These are phyloP conservation scores for Vitis hybrid DNA, from an alignment of 177 flowering plant species.

Conservation along the genomic window DNA sequence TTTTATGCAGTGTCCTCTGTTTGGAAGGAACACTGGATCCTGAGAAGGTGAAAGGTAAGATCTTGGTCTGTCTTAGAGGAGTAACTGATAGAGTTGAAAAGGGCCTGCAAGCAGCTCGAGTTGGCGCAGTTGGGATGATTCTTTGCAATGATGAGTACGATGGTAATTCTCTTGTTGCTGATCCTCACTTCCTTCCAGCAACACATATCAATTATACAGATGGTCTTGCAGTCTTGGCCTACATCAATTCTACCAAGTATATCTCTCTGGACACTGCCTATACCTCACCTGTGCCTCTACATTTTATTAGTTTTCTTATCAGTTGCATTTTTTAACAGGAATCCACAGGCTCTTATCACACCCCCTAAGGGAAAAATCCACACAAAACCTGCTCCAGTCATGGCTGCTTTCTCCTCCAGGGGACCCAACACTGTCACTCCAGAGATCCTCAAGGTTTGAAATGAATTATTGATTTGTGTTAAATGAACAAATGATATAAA, in stretches of 20 bases:
- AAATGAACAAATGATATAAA: too few species aligned
- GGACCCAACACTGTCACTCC: conserved; percentile 72
- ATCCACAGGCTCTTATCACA: conserved; percentile 36
- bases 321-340: conserved; percentile 18
- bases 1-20: conserved; percentile 44
- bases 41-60: conserved; percentile 60
- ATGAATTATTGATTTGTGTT: background rate
- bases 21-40: conserved; percentile 39
- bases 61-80: conserved; percentile 62
- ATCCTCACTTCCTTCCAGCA: conserved; percentile 58
- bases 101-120: conserved; percentile 40
- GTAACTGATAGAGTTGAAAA: conserved; percentile 35
- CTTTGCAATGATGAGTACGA: conserved; percentile 39
- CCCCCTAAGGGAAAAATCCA: conserved; percentile 21
- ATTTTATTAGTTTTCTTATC: background rate
- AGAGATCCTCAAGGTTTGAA: conserved; percentile 69
- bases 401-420: conserved; percentile 56
- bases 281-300: background rate
- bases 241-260: conserved; percentile 51
- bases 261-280: background rate
- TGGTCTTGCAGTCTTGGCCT: conserved; percentile 33
- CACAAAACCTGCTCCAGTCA: conserved; percentile 61
- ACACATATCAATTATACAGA: conserved; percentile 46
- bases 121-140: conserved; percentile 77
- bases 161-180: conserved; percentile 45